Evolutionary conservation across 306 rosid genomes (phyloP).

Genomic region (Leucaena leucocephala): DNA sequence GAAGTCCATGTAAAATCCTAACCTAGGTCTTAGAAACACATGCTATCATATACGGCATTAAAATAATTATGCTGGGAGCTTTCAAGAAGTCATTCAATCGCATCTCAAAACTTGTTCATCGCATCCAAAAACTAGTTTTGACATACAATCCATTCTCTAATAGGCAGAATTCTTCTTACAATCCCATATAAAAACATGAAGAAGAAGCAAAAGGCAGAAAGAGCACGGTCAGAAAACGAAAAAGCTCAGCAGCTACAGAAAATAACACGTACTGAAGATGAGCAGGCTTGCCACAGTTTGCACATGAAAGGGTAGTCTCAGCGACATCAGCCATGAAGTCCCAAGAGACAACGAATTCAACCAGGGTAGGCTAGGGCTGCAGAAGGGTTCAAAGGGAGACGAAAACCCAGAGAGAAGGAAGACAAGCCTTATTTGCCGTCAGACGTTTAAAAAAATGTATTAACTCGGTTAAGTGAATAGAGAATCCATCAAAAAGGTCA

Average conservation of each 20-base stretch:
- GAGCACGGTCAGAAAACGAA: background rate
- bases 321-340: slow-evolving; percentile 58
- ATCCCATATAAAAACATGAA: background rate
- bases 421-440: background rate
- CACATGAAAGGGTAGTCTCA: slow-evolving; percentile 61
- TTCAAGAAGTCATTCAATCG: slow-evolving; percentile 8
- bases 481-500: background rate
- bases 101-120: slow-evolving; percentile 1
- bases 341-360: background rate
- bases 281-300: slow-evolving; percentile 77
- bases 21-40: background rate
- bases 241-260: background rate
- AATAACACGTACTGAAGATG: slow-evolving; percentile 66
- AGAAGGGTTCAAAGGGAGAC: background rate
- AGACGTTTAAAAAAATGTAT: background rate
- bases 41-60: background rate
- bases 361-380: slow-evolving; percentile 32
- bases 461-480: background rate
- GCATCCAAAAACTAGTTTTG: background rate
- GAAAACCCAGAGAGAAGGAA: background rate
- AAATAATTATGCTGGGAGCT: background rate
- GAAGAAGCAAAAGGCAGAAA: background rate
- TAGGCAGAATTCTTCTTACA: background rate
- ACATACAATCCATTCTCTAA: background rate
- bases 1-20: background rate